Percentiles rank a stretch among this genome's conserved stretches.
Evolutionary conservation across 192 early-diverging fungal species (phyloP).

Genomic region (Haplosporangium gracile): DNA sequence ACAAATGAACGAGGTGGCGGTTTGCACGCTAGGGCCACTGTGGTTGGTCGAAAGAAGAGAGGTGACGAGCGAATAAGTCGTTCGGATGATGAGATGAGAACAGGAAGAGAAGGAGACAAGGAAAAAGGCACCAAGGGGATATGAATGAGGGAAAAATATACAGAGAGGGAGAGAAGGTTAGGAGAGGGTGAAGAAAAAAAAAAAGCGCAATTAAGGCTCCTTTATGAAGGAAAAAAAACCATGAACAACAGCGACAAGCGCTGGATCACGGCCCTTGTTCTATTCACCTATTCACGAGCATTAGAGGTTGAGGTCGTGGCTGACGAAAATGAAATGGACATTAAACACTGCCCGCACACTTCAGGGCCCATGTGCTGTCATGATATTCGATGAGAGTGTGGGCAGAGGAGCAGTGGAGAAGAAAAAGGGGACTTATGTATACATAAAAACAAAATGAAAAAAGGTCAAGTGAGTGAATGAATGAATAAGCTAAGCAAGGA

Average conservation of each 20-base stretch:
- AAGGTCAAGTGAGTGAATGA: background rate
- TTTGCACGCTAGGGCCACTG: background rate
- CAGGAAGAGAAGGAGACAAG: background rate
- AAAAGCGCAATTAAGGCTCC: background rate
- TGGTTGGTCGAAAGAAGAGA: background rate
- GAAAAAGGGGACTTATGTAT: background rate
- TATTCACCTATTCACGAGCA: background rate
- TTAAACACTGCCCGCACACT: background rate
- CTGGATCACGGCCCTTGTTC: background rate
- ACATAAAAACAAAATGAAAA: background rate
- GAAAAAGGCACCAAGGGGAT: background rate
- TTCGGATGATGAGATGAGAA: background rate
- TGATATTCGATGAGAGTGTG: background rate
- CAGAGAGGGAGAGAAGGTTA: background rate
- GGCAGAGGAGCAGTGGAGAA: background rate
- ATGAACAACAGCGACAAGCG: background rate
- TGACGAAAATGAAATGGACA: background rate
- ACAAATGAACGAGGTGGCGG: background rate
- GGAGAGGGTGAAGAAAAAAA: background rate
- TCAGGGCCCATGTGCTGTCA: background rate
- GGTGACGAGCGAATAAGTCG: background rate
- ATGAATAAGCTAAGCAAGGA: too few relatives aligned
- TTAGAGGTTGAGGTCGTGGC: background rate
- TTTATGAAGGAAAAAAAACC: background rate
- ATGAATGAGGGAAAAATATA: background rate